Evolutionary conservation across 1,284 basidiomycete genomes (phyloP).

Genomic region (Amylostereum areolatum): DNA sequence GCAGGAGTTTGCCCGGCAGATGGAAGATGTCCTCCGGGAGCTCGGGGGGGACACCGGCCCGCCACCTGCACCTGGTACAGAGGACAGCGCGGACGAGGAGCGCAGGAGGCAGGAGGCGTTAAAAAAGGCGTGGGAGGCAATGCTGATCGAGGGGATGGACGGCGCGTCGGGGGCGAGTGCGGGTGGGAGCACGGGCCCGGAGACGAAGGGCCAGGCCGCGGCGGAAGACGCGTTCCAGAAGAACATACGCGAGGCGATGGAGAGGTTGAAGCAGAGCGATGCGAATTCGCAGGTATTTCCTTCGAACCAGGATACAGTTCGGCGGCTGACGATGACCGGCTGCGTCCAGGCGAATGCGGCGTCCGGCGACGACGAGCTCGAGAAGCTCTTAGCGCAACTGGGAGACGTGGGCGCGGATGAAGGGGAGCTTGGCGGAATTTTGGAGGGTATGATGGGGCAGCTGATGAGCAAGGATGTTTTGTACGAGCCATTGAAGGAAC

Average conservation of each 20-base stretch:
- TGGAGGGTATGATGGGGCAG: conserved; percentile 91
- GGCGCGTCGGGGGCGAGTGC: conserved; percentile 29
- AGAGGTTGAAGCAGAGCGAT: conserved; percentile 73
- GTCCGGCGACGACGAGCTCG: conserved; percentile 35
- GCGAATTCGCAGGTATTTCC: conserved; percentile 38
- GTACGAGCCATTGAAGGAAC: conserved; percentile 89
- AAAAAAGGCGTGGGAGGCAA: conserved; percentile 69
- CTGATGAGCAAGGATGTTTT: conserved; percentile 93
- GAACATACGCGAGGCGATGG: conserved; percentile 75
- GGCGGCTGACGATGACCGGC: too few relatives aligned
- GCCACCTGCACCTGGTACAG: conserved; percentile 14
- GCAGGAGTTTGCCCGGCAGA: conserved; percentile 69
- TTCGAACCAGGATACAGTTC: not conserved
- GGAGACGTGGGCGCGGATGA: conserved; percentile 40
- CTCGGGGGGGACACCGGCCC: conserved; percentile 38
- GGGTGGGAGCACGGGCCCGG: conserved; percentile 21
- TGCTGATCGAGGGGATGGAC: conserved; percentile 68
- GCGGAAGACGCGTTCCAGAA: conserved; percentile 60
- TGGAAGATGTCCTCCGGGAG: conserved; percentile 81
- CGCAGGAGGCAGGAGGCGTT: conserved; percentile 40
- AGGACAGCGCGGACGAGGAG: conserved; percentile 24
- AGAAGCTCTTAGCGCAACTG: conserved; percentile 43
- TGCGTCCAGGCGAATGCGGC: conserved; percentile 24
- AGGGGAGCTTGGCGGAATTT: conserved; percentile 65
- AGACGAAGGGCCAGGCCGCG: conserved; percentile 26